Base-by-base conservation (phyloP, 148 eudicot species). In the Rhododendron griersonianum region DNA sequence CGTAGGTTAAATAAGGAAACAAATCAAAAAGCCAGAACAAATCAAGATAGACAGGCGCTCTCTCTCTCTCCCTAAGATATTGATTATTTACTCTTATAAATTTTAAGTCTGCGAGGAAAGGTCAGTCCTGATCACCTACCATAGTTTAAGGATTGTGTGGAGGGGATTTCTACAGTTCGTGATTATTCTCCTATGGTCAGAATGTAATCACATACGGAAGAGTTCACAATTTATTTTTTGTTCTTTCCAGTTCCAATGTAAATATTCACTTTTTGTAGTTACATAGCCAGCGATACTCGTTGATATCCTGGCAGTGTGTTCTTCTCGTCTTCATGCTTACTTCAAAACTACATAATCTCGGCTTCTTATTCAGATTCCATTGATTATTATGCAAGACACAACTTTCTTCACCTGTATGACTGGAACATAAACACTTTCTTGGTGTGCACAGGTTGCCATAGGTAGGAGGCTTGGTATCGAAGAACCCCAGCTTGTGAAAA, bases 401-500 rank as follows among this genome's bases (percentile, higher is more conserved):
- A 71, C 19, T 71, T 33, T 30, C 8, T 80, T 48, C 28, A 7
- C 37, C 18, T 30, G 25, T 55, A 7, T 14, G 6, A 15, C 57
- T 84, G 71, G 16, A 50, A 35, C 33, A 74, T 75, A 18, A 21
- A 37, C 39, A 35, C 81, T 37, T 53, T 23, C 28, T 71, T 25
- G 33, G 15, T 84, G 76, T 87, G 50, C 18, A 65, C 82, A 96
- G 99, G 92, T 94, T 89, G 98, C 98, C 59, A 82, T 96, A 88
- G 98, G 98, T 84, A 91, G 88, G 88, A 93, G 94, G 88, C 91
- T 95, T 84, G 98, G 95, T 23, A 90, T 94, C 63, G 95, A 93
- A 89, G 98, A 97, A 91, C 99, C 98, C 65, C 92, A 91, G 87
- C 95, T 95, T 59, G 92, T 94, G 96, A 94, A 91, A 92, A 89